Base-by-base conservation (phyloP, 2,329 filamentous ascomycete genomes). In the Thielaviopsis musarum region DNA sequence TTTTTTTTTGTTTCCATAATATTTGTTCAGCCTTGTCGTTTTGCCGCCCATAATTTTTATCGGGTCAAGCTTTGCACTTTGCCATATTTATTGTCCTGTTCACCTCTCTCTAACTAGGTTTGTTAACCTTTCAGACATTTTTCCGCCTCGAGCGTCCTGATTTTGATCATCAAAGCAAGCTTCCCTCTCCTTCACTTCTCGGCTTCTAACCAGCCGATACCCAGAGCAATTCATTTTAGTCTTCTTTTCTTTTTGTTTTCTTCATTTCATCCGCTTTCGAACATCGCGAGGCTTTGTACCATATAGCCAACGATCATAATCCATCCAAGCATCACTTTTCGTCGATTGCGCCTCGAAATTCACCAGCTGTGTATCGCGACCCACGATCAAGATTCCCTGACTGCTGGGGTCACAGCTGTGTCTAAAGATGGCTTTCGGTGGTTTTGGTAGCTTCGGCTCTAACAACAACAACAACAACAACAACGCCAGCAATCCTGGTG, bases 391-490 rank as follows among this genome's bases (percentile, higher is more conserved):
- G 38, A 17, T 17, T 45, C 38, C 38, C 38, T 45, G 38, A 45
- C 38, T 45, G 38, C 38, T 45, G 38, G 38, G 38, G 38, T n/a
- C 38, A n/a, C 38, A 45, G 38, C 38, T 45, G 15, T 13, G 38
- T 45, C 38, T 45, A 45, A 45, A 15, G 17, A 45, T 45, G 38
- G 13, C 38, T 45, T 45, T 45, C 64, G 74, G 75, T 63, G 76
- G 77, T 66, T 72, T 72, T 61, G 74, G 75, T 60, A 74, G 75
- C 67, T 67, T 67, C 55, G 64, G 65, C 67, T 72, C 74, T 66
- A 81, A 77, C 67, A 81, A 77, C 68, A 74, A 73, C 59, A 72
- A 71, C 56, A 81, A 77, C 67, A 81, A 77, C 68, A 74, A 73
- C 59, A 72, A 71, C 56, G 70, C 75, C 67, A 64, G 70, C 70